Conservation (phyloP, 805 yeast genomes). For the Torulaspora delbrueckii region DNA sequence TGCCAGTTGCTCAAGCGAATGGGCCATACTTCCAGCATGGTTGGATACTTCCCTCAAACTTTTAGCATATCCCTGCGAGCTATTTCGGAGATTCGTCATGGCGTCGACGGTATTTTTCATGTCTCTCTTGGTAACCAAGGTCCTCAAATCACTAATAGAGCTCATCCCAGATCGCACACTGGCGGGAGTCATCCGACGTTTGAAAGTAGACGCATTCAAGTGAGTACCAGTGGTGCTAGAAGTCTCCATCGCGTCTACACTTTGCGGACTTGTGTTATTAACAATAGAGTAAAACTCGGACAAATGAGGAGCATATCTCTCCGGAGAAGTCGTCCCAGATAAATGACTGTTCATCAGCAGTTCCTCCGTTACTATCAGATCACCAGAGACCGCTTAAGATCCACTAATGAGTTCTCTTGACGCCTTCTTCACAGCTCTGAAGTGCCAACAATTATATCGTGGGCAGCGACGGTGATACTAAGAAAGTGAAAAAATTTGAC, state of each 20-base stretch:
- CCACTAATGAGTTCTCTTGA: background rate
- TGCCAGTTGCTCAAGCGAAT: conserved; percentile 61
- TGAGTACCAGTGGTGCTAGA: conserved; percentile 1
- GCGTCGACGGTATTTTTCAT: conserved; percentile 46
- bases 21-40: conserved; percentile 69
- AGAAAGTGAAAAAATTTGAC: conserved; percentile 4
- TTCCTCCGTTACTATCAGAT: background rate
- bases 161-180: conserved; percentile 46
- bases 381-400: background rate
- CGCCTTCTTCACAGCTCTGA: background rate
- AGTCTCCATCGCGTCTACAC: background rate
- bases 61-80: conserved; percentile 44
- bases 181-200: conserved; percentile 24
- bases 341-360: conserved; percentile 7
- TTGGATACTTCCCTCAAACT: conserved; percentile 38
- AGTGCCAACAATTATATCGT: background rate
- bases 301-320: conserved; percentile 44
- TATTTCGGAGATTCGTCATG: conserved; percentile 45
- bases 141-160: conserved; percentile 55
- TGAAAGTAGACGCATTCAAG: conserved; percentile 7
- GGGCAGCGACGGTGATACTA: conserved; percentile 1
- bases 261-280: conserved; percentile 29
- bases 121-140: conserved; percentile 56
- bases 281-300: conserved; percentile 57
- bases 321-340: conserved; percentile 18